Conservation (phyloP, 1,284 basidiomycete genomes). For the Porphyrellus sp. region DNA sequence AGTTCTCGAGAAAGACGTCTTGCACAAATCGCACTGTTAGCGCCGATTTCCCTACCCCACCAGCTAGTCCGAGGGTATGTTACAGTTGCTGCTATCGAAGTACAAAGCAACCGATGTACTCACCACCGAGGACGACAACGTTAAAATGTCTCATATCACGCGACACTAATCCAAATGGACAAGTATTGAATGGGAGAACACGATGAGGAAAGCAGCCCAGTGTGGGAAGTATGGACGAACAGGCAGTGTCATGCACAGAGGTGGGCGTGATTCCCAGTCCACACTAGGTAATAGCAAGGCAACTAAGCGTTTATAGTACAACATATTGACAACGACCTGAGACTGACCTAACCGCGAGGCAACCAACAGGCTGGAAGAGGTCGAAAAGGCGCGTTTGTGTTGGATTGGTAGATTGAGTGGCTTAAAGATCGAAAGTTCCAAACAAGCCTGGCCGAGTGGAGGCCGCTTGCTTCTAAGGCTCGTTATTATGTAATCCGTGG, state of each 20-base stretch:
- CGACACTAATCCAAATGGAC: conserved; percentile 9
- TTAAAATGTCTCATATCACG: conserved; percentile 61
- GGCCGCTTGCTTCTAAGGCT: neutral
- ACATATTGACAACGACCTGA: neutral
- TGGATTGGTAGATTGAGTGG: neutral
- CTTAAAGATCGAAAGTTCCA: neutral
- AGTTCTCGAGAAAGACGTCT: conserved; percentile 71
- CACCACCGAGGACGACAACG: conserved; percentile 76
- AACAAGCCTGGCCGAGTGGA: neutral
- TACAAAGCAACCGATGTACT: conserved; percentile 22
- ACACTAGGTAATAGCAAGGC: conserved; percentile 4
- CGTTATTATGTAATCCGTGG: conserved; percentile 15
- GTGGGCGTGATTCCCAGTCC: conserved; percentile 13
- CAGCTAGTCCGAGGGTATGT: conserved; percentile 48
- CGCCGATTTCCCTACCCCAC: conserved; percentile 83
- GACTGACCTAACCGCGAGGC: conserved; percentile 1
- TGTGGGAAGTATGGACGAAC: conserved; percentile 26
- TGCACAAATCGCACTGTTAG: conserved; percentile 72
- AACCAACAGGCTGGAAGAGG: neutral
- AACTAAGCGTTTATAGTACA: neutral
- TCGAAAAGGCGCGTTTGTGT: no score
- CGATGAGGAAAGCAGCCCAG: conserved; percentile 10
- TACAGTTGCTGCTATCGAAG: conserved; percentile 9
- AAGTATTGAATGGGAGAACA: conserved; percentile 12
- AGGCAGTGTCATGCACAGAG: conserved; percentile 20